Percentiles rank a stretch among this genome's conserved stretches.
These are phyloP conservation scores for Paramecium primaurelia DNA, from an alignment of 73 alveolate genomes.

Conservation along the genomic window DNA sequence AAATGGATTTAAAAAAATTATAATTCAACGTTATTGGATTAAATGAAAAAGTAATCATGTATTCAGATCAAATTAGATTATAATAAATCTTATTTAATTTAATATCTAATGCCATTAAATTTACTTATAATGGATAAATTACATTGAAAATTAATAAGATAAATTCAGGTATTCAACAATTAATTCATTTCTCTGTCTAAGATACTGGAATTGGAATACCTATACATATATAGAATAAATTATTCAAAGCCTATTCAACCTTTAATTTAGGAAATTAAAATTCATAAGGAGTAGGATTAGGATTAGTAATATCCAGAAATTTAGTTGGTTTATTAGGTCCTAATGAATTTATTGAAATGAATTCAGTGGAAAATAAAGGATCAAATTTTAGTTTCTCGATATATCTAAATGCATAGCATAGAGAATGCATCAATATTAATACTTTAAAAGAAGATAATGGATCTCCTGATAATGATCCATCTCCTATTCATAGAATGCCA, in stretches of 20 bases:
- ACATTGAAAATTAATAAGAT: background rate
- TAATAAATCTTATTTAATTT: background rate
- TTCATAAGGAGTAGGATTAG: constrained; percentile 57
- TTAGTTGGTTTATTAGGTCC: constrained; percentile 56
- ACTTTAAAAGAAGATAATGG: background rate
- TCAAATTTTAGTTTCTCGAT: constrained; percentile 39
- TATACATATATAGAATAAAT: background rate
- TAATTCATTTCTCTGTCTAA: constrained; percentile 14
- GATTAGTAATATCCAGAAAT: constrained; percentile 34
- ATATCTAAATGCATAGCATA: background rate
- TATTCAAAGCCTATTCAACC: constrained; percentile 50
- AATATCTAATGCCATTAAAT: constrained; percentile 25
- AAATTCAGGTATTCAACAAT: background rate
- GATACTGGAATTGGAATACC: constrained; percentile 65
- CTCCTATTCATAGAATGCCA: background rate
- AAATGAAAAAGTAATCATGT: background rate
- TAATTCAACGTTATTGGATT: background rate
- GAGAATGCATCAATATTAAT: background rate
- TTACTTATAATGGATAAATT: background rate
- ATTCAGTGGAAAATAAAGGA: constrained; percentile 29
- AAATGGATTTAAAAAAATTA: background rate
- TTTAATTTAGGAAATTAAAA: constrained; percentile 30
- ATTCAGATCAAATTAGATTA: background rate
- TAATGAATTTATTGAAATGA: constrained; percentile 20
- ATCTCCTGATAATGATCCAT: background rate